These are phyloP conservation scores for Syzygium jambos DNA, from an alignment of 345 rosid genomes.

Conservation along the genomic window DNA sequence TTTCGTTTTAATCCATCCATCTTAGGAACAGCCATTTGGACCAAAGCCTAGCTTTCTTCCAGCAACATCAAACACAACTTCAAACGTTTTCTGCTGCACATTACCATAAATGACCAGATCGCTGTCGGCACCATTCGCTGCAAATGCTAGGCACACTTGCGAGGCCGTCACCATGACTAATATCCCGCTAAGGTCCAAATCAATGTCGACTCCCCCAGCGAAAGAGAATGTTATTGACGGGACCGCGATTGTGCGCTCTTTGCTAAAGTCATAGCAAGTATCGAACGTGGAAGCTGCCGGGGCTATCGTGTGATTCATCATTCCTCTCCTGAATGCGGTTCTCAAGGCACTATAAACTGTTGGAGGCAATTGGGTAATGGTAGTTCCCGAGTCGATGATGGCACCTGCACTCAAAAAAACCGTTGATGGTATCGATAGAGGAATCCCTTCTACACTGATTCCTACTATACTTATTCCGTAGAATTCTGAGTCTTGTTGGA, in stretches of 20 bases:
- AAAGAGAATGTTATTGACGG: constrained; percentile 9
- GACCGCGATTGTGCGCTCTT: not conserved
- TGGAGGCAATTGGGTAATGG: constrained; percentile 18
- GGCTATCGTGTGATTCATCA: constrained; percentile 9
- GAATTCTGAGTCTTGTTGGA: not conserved
- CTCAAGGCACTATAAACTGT: constrained; percentile 8
- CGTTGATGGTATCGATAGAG: not conserved
- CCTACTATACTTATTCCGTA: constrained; percentile 16
- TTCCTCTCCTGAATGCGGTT: not conserved
- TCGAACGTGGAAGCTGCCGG: not conserved
- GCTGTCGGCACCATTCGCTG: not conserved
- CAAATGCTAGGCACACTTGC: constrained; percentile 12
- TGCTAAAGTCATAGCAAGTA: constrained; percentile 21
- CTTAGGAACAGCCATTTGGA: constrained; percentile 9
- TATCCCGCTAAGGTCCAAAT: constrained; percentile 2
- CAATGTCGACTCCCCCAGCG: constrained; percentile 1
- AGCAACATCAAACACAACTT: constrained; percentile 11
- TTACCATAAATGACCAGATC: constrained; percentile 7
- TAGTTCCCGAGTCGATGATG: constrained; percentile 21
- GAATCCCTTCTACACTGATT: constrained; percentile 5
- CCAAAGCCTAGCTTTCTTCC: constrained; percentile 7
- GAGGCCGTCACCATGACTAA: not conserved
- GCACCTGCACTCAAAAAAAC: not conserved
- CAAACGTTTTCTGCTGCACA: constrained; percentile 10
- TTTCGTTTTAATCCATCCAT: not conserved